Percentiles rank a stretch among this genome's conserved stretches.
Conservation (phyloP, 108 stramenopile genomes). For the Cyclotella atomus region DNA sequence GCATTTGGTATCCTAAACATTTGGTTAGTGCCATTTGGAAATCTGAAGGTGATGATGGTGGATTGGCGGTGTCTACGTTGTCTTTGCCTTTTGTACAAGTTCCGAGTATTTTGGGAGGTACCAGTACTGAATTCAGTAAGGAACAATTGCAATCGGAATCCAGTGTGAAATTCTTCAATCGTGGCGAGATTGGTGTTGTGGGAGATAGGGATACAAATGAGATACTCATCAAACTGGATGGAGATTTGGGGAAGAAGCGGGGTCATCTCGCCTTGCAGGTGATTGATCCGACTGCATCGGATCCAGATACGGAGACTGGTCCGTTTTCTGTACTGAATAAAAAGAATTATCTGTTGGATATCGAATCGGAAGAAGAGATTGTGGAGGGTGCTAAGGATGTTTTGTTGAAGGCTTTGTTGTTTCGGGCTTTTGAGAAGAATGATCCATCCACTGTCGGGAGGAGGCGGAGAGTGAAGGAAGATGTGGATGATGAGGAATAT, state of each 20-base stretch:
- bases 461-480: background rate
- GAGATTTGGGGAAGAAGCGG: constrained; percentile 36
- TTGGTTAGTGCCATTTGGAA: constrained; percentile 53
- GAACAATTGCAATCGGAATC: constrained; percentile 36
- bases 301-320: background rate
- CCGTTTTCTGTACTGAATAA: constrained; percentile 15
- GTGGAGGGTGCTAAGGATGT: constrained; percentile 33
- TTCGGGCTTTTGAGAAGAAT: background rate
- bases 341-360: constrained; percentile 46
- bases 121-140: constrained; percentile 27
- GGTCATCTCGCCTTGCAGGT: constrained; percentile 40
- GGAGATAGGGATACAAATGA: constrained; percentile 41
- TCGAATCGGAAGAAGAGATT: constrained; percentile 38
- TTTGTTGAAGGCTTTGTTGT: constrained; percentile 19
- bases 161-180: constrained; percentile 20
- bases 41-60: background rate
- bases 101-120: constrained; percentile 25
- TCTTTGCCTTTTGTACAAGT: constrained; percentile 40
- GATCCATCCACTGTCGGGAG: constrained; percentile 13
- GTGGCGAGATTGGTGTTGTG: constrained; percentile 32
- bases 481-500: background rate
- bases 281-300: constrained; percentile 9
- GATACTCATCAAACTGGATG: constrained; percentile 43
- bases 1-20: constrained; percentile 32
- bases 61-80: constrained; percentile 34